A percentile compares a stretch with the other conserved stretches of the same genome.
These are phyloP conservation scores for Dacryopinax spathularia DNA, from an alignment of 768 basidiomycete genomes.

Conservation along the genomic window DNA sequence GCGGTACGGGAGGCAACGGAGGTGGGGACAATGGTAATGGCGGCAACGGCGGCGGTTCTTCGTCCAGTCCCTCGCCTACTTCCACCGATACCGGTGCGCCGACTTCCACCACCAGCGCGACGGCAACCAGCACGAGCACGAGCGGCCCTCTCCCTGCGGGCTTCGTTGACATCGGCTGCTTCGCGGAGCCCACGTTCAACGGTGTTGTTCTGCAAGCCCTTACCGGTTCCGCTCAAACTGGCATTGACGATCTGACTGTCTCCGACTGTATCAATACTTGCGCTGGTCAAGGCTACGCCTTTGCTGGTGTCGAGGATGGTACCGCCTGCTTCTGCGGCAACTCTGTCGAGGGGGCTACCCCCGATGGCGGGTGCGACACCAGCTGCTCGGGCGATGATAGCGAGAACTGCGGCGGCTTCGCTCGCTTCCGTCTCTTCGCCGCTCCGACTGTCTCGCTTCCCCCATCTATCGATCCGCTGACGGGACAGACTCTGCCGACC, in stretches of 20 bases:
- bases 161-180: not conserved
- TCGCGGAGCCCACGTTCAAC: not conserved
- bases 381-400: not conserved
- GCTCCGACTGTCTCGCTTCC: not conserved
- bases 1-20: not conserved
- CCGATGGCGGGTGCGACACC: not conserved
- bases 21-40: not conserved
- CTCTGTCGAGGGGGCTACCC: not conserved
- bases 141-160: not conserved
- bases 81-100: not conserved
- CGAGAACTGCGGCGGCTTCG: not conserved
- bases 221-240: not conserved
- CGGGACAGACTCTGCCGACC: not conserved
- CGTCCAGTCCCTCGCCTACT: not conserved
- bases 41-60: not conserved
- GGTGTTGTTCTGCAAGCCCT: not conserved
- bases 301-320: conserved; percentile 6
- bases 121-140: not conserved
- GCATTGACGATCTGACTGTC: not conserved
- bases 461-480: not conserved
- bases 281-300: conserved; percentile 2
- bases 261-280: not conserved
- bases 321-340: conserved; percentile 7
- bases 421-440: not conserved
- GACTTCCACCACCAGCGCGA: not conserved